Conservation (phyloP, 148 eudicot genomes). For the Vaccinium macrocarpon region DNA sequence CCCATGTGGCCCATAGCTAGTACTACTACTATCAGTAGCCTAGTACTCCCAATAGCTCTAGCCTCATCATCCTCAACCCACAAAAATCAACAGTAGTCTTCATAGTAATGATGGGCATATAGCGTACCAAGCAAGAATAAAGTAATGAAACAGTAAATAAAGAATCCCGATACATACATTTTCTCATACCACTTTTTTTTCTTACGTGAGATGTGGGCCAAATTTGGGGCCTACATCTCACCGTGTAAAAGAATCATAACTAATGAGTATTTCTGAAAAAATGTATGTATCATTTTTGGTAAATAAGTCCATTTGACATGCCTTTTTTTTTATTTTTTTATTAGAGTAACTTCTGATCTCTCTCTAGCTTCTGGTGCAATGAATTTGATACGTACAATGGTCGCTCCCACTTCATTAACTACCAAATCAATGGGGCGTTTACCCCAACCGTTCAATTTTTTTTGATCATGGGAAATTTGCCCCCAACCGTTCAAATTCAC, state of each 20-base stretch:
- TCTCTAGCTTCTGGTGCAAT: neutral
- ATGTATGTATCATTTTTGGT: too few relatives aligned
- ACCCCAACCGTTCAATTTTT: neutral
- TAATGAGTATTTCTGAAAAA: too few relatives aligned
- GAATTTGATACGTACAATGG: neutral
- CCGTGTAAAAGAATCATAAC: too few relatives aligned
- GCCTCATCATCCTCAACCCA: neutral
- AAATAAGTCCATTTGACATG: too few relatives aligned
- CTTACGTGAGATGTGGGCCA: too few relatives aligned
- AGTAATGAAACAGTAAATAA: neutral
- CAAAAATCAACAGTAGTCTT: neutral
- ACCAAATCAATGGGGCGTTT: neutral
- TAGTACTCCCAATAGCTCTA: neutral
- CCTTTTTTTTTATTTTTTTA: too few relatives aligned
- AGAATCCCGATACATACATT: too few relatives aligned
- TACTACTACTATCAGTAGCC: neutral
- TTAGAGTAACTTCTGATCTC: neutral
- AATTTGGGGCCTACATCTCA: too few relatives aligned
- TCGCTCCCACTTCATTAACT: neutral
- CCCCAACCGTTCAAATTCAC: neutral
- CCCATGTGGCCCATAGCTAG: neutral
- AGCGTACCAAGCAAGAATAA: neutral
- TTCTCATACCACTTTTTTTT: neutral
- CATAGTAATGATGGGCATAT: neutral
- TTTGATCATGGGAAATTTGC: neutral